Evolutionary conservation across 331 rosid genomes (phyloP).

Genomic region (Acacia pycnantha): DNA sequence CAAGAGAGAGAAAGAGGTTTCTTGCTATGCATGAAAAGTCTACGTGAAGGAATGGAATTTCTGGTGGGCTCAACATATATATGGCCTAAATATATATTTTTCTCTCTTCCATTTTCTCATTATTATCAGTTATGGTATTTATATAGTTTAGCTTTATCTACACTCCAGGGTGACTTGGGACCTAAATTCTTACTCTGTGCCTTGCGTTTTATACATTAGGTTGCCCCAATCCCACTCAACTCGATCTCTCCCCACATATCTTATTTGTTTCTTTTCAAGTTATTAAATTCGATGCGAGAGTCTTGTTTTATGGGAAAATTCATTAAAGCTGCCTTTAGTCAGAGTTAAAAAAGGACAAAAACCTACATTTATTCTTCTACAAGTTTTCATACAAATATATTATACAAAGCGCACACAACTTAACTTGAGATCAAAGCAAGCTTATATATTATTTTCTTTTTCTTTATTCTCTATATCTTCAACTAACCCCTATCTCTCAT

Average conservation of each 20-base stretch:
- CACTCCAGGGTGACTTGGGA: slow-evolving; percentile 75
- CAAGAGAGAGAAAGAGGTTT: slow-evolving; percentile 39
- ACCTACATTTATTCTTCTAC: slow-evolving; percentile 58
- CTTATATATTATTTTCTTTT: slow-evolving; percentile 11
- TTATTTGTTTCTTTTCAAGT: slow-evolving; percentile 28
- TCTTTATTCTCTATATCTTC: slow-evolving; percentile 24
- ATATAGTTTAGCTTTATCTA: slow-evolving; percentile 48
- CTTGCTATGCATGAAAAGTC: slow-evolving; percentile 70
- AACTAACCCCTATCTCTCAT: slow-evolving; percentile 36
- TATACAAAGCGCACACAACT: slow-evolving; percentile 38
- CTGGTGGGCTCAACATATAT: slow-evolving; percentile 46
- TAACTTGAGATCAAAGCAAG: slow-evolving; percentile 78
- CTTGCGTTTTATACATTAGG: slow-evolving; percentile 40
- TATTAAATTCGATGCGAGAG: background rate
- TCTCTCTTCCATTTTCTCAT: background rate
- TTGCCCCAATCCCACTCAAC: slow-evolving; percentile 80
- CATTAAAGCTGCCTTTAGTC: slow-evolving; percentile 51
- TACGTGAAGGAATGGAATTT: slow-evolving; percentile 67
- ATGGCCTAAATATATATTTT: background rate
- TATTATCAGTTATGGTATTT: slow-evolving; percentile 17
- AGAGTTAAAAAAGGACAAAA: slow-evolving; percentile 43
- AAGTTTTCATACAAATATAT: slow-evolving; percentile 53
- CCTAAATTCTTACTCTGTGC: slow-evolving; percentile 51
- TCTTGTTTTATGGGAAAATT: slow-evolving; percentile 34
- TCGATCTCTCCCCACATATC: slow-evolving; percentile 2